Evolutionary conservation across 1,284 basidiomycete species (phyloP).

Genomic region (Polyporus tsugae): DNA sequence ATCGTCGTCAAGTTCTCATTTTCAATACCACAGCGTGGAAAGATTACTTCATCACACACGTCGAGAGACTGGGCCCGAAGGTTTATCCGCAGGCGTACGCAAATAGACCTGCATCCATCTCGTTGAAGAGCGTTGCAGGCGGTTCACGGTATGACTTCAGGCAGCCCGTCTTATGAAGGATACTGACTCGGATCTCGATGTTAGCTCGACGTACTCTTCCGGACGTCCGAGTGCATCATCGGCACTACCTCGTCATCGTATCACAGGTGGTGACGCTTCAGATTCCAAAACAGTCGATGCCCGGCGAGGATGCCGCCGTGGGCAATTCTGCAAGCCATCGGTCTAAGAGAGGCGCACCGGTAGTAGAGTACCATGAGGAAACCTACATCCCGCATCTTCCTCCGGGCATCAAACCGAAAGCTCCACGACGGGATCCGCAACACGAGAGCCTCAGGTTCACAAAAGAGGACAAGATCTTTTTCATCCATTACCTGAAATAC

Average conservation of each 20-base stretch:
- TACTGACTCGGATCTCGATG: neutral
- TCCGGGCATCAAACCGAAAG: conserved; percentile 10
- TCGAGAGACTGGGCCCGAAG: conserved; percentile 11
- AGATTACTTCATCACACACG: conserved; percentile 14
- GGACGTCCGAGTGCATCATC: neutral
- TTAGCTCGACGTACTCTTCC: neutral
- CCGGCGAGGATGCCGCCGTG: neutral
- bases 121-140: neutral
- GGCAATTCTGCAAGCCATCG: neutral
- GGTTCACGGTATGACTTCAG: neutral
- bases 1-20: neutral
- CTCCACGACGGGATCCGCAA: conserved; percentile 5
- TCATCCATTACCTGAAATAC: conserved; percentile 24
- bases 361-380: conserved; percentile 17
- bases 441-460: conserved; percentile 14
- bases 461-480: conserved; percentile 12
- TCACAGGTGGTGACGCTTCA: neutral
- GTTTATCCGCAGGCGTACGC: neutral
- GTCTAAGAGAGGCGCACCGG: conserved; percentile 9
- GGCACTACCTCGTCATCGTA: neutral
- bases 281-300: neutral
- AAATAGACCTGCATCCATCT: neutral
- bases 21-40: conserved; percentile 9
- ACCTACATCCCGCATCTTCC: conserved; percentile 11
- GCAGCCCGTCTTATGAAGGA: neutral